phyloP scores from a whole-genome alignment of 1,139 yeast genomes.

The Sugiyamaella pinicola region DNA sequence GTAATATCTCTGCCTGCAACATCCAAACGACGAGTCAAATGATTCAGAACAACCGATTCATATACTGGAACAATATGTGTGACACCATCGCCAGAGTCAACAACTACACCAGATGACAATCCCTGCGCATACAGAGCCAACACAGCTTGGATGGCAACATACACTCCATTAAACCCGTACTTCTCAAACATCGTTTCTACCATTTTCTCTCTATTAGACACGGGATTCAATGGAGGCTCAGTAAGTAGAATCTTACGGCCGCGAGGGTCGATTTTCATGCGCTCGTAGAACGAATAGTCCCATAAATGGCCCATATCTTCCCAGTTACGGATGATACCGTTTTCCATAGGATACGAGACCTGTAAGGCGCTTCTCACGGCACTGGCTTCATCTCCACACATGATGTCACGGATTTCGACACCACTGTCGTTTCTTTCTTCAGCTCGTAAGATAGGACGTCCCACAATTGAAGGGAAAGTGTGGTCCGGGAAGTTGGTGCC shows the following conservation, averaged over 20 bases:
- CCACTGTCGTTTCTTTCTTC: slow-evolving; percentile 64
- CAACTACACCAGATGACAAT: slow-evolving; percentile 96
- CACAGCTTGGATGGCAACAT: slow-evolving; percentile 98
- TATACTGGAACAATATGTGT: slow-evolving; percentile 98
- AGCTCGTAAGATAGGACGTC: slow-evolving; percentile 95
- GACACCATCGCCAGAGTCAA: slow-evolving; percentile 93
- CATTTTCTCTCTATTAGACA: slow-evolving; percentile 90
- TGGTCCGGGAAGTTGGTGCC: slow-evolving; percentile 97
- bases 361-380: slow-evolving; percentile 87
- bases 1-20: slow-evolving; percentile 99
- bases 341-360: slow-evolving; percentile 96
- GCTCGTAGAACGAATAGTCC: slow-evolving; percentile 96
- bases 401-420: slow-evolving; percentile 75
- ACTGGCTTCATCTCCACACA: slow-evolving; percentile 97
- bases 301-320: slow-evolving; percentile 98
- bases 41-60: slow-evolving; percentile 93
- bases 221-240: slow-evolving; percentile 98
- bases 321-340: slow-evolving; percentile 97
- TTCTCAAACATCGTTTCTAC: slow-evolving; percentile 97
- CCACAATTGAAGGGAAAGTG: slow-evolving; percentile 98
- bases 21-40: slow-evolving; percentile 86
- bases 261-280: slow-evolving; percentile 74
- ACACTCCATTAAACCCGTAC: slow-evolving; percentile 93
- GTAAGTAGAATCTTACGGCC: slow-evolving; percentile 85
- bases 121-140: slow-evolving; percentile 97